A percentile compares a stretch with the other conserved stretches of the same genome.
Conservation (phyloP, 192 early-diverging fungal species). For the Backusella parvicylindrica region DNA sequence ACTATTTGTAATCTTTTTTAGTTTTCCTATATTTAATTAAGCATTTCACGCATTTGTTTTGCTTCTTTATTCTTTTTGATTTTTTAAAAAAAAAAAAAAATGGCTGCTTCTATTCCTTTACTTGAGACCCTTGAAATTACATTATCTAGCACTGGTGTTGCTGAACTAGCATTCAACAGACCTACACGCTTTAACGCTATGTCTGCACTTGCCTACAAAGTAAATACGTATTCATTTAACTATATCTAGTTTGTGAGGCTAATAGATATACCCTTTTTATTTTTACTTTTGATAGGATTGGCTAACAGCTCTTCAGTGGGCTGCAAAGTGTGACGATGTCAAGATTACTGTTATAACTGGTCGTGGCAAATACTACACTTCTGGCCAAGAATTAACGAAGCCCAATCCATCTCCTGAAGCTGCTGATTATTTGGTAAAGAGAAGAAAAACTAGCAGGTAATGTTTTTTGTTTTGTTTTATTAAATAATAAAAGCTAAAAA, state of each 20-base stretch:
- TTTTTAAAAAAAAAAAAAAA: too few relatives aligned
- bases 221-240: neutral
- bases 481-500: neutral
- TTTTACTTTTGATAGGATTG: constrained; percentile 39
- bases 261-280: neutral
- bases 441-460: constrained; percentile 19
- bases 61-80: neutral
- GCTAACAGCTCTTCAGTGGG: constrained; percentile 56
- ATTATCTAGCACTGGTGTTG: constrained; percentile 51
- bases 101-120: constrained; percentile 23
- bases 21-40: neutral
- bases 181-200: constrained; percentile 60
- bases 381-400: constrained; percentile 56
- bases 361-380: constrained; percentile 58
- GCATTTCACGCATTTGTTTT: neutral
- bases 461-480: neutral
- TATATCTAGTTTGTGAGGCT: neutral
- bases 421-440: too few relatives aligned
- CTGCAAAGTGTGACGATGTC: constrained; percentile 40
- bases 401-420: constrained; percentile 13
- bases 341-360: constrained; percentile 63
- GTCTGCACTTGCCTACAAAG: constrained; percentile 47
- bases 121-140: constrained; percentile 45
- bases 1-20: constrained; percentile 3
- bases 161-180: constrained; percentile 60